Conservation (phyloP, 139 green algal species). For the Volvox reticuliferus region DNA sequence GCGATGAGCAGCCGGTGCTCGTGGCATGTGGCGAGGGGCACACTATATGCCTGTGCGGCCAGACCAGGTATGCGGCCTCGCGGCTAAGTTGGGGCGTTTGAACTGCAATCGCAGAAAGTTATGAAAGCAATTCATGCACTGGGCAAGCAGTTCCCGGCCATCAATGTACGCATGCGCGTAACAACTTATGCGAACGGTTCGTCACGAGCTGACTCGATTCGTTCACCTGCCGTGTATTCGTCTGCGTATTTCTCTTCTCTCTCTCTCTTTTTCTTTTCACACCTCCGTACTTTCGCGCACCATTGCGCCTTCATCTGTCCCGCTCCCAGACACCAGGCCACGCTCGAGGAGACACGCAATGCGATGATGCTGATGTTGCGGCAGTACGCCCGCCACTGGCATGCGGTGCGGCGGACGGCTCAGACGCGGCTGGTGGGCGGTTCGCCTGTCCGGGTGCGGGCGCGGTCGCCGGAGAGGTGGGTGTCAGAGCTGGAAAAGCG, state of each 20-base stretch:
- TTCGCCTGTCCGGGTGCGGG: neutral
- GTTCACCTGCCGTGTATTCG: no score
- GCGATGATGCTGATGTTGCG: constrained; percentile 42
- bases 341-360: constrained; percentile 25
- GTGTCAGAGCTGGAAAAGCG: neutral
- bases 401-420: neutral
- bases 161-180: no score
- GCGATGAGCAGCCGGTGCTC: constrained; percentile 22
- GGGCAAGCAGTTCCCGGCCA: no score
- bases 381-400: constrained; percentile 45
- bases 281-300: no score
- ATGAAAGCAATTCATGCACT: no score
- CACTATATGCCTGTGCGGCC: constrained; percentile 27
- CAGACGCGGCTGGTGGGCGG: neutral
- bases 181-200: no score
- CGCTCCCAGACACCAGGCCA: neutral
- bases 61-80: constrained; percentile 7
- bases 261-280: no score
- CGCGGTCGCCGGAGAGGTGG: constrained; percentile 8
- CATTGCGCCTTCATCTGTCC: no score
- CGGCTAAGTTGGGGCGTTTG: neutral
- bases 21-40: constrained; percentile 40
- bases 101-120: neutral
- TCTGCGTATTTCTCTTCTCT: no score
- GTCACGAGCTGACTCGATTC: no score